Percentiles rank a stretch among this genome's conserved stretches.
Evolutionary conservation across 2,329 filamentous ascomycete species (phyloP).

Genomic region (Cadophora malorum): DNA sequence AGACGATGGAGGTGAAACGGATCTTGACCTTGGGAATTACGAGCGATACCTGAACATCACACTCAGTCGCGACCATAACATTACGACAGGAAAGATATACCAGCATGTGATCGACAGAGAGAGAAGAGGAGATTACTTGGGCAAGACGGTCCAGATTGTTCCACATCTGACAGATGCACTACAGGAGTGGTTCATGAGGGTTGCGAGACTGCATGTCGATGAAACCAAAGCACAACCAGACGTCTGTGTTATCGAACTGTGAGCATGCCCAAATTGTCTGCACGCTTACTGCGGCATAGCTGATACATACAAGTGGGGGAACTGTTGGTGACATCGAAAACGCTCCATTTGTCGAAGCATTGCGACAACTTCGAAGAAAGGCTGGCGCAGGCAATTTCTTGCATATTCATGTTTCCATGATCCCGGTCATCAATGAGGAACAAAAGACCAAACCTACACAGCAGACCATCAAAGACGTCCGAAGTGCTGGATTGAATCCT

Average conservation of each 20-base stretch:
- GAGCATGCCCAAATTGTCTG: neutral
- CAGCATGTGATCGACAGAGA: slow-evolving; percentile 78
- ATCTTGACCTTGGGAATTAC: slow-evolving; percentile 78
- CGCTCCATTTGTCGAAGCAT: slow-evolving; percentile 85
- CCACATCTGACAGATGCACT: slow-evolving; percentile 92
- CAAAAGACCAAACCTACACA: slow-evolving; percentile 99
- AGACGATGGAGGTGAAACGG: slow-evolving; percentile 79
- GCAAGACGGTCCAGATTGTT: slow-evolving; percentile 88
- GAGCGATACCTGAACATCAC: slow-evolving; percentile 83
- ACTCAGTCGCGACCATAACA: slow-evolving; percentile 87
- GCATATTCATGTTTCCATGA: slow-evolving; percentile 87
- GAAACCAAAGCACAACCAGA: slow-evolving; percentile 83
- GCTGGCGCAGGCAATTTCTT: slow-evolving; percentile 81
- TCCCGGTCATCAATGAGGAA: slow-evolving; percentile 73
- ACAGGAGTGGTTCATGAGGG: slow-evolving; percentile 88
- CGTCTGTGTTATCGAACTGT: slow-evolving; percentile 82
- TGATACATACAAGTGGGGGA: slow-evolving; percentile 53
- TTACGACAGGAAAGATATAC: slow-evolving; percentile 98
- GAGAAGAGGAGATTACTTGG: slow-evolving; percentile 71
- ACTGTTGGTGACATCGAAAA: slow-evolving; percentile 85
- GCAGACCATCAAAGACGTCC: slow-evolving; percentile 82
- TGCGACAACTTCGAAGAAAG: slow-evolving; percentile 77
- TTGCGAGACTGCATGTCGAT: slow-evolving; percentile 85
- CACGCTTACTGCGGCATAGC: neutral
- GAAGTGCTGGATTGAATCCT: slow-evolving; percentile 62